Percentiles rank a stretch among this genome's conserved stretches.
These are phyloP conservation scores for Suhomyces emberorum DNA, from an alignment of 805 yeast species.

Conservation along the genomic window DNA sequence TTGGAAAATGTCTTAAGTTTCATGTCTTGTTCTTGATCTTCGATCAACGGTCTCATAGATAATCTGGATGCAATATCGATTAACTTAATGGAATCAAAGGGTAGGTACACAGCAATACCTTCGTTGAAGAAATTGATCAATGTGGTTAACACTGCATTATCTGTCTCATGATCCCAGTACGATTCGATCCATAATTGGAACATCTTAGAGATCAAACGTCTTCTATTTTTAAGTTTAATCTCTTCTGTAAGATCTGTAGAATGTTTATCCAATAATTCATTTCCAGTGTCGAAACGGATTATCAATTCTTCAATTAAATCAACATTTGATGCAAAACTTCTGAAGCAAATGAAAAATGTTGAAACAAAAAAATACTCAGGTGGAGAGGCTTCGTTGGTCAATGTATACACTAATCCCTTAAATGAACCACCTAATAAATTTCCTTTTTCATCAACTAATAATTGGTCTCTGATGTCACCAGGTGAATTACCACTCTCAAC, in stretches of 20 bases:
- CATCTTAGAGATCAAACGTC: constrained; percentile 64
- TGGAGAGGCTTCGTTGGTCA: constrained; percentile 63
- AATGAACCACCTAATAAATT: constrained; percentile 67
- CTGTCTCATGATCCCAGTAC: constrained; percentile 71
- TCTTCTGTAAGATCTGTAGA: constrained; percentile 23
- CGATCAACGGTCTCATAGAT: constrained; percentile 52
- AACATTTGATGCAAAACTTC: constrained; percentile 63
- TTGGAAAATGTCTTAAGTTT: constrained; percentile 10
- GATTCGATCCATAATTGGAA: constrained; percentile 87
- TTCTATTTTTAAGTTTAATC: constrained; percentile 49
- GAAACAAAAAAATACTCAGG: constrained; percentile 69
- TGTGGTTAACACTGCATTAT: constrained; percentile 61
- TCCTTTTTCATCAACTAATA: constrained; percentile 49
- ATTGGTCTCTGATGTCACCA: constrained; percentile 39
- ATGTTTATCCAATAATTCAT: constrained; percentile 18
- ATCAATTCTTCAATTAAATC: constrained; percentile 69
- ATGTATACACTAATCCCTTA: constrained; percentile 58
- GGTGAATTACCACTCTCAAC: constrained; percentile 8
- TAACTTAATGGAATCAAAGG: constrained; percentile 61
- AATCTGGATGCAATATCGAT: constrained; percentile 62
- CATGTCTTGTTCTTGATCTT: constrained; percentile 12
- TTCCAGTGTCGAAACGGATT: constrained; percentile 55
- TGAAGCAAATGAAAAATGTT: constrained; percentile 73
- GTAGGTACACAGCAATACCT: constrained; percentile 58
- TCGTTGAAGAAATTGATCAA: constrained; percentile 78